phyloP scores from a whole-genome alignment of 495 filamentous ascomycete genomes.

The Schizothecium vesticola region DNA sequence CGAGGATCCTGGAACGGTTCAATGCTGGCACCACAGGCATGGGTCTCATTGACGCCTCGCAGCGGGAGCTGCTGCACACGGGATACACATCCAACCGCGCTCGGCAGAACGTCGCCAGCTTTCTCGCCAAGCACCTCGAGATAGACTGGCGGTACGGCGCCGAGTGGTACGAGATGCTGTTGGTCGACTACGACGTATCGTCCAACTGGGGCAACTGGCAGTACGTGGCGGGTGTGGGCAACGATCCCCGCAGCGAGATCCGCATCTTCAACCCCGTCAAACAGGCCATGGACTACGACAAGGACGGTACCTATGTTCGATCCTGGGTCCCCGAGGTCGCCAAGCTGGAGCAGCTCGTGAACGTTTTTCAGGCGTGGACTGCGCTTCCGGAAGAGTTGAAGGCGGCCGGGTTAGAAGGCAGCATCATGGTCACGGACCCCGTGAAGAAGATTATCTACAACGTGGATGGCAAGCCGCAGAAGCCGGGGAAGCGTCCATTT shows the following conservation, averaged over 20 bases:
- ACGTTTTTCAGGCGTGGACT: constrained; percentile 61
- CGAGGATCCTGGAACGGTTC: constrained; percentile 45
- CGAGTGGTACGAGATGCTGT: constrained; percentile 69
- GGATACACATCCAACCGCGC: constrained; percentile 69
- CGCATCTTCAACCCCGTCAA: constrained; percentile 71
- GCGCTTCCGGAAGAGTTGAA: constrained; percentile 46
- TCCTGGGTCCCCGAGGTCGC: constrained; percentile 61
- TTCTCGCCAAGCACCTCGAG: constrained; percentile 63
- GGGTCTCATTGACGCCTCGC: constrained; percentile 65
- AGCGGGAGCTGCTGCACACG: constrained; percentile 62
- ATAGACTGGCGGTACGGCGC: constrained; percentile 73
- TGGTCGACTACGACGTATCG: constrained; percentile 65
- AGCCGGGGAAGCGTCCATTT: constrained; percentile 26
- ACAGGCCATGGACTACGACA: constrained; percentile 65
- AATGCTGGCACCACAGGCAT: constrained; percentile 59
- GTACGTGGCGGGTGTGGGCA: constrained; percentile 67
- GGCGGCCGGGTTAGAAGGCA: constrained; percentile 43
- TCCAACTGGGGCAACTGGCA: constrained; percentile 78
- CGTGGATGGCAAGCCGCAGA: constrained; percentile 39
- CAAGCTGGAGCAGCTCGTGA: constrained; percentile 44
- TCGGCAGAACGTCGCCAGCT: constrained; percentile 65
- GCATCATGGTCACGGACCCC: constrained; percentile 51
- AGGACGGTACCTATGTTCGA: constrained; percentile 57
- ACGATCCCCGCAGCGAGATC: constrained; percentile 59
- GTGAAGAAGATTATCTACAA: constrained; percentile 52